phyloP scores from a whole-genome alignment of 441 rosid genomes.

The Hura crepitans region DNA sequence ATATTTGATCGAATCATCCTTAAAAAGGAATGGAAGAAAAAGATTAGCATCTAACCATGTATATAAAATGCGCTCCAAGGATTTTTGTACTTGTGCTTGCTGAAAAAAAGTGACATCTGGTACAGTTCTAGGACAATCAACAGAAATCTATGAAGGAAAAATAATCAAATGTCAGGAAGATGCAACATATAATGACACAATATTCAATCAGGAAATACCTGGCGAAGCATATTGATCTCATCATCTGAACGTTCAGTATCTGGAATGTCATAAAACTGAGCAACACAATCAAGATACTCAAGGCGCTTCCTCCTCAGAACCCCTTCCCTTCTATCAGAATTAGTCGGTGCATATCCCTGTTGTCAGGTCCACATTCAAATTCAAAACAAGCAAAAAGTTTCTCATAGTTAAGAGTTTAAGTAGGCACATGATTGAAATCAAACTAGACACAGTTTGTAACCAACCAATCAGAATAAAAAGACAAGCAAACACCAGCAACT shows the following conservation, averaged over 20 bases:
- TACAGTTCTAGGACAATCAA: constrained; percentile 96
- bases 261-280: constrained; percentile 90
- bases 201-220: constrained; percentile 43
- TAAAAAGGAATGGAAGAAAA: neutral
- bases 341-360: constrained; percentile 99
- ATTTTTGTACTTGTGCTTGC: constrained; percentile 91
- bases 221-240: constrained; percentile 96
- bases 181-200: constrained; percentile 2
- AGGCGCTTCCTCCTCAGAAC: constrained; percentile 82
- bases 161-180: constrained; percentile 23
- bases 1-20: neutral
- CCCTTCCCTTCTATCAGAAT: constrained; percentile 99
- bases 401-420: neutral
- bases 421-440: constrained; percentile 13
- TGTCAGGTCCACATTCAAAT: constrained; percentile 71
- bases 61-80: constrained; percentile 92
- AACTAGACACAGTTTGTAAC: neutral
- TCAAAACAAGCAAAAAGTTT: constrained; percentile 31
- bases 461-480: neutral
- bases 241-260: constrained; percentile 94
- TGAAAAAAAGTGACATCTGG: constrained; percentile 96
- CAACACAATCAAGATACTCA: constrained; percentile 92
- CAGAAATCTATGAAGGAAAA: constrained; percentile 67
- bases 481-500: neutral
- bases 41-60: constrained; percentile 61